A percentile compares a stretch with the other conserved stretches of the same genome.
phyloP scores from a whole-genome alignment of 768 basidiomycete species.

The Lepiota brunneoincarnata region DNA sequence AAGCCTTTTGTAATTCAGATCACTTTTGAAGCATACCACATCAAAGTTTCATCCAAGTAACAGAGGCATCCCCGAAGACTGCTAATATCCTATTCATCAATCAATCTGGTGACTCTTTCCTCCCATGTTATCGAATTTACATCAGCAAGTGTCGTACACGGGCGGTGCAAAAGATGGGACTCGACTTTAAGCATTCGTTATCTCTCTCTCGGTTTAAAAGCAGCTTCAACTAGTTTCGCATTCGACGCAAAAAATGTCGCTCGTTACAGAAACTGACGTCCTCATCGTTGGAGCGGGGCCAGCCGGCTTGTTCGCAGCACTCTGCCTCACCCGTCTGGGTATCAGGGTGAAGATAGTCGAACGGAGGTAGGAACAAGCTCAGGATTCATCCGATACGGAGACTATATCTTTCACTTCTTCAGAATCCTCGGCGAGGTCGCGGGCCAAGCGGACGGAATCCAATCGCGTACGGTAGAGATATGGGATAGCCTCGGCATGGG shows the following conservation, averaged over 20 bases:
- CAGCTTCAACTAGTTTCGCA: neutral
- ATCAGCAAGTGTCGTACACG: too few relatives aligned
- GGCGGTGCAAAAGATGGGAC: too few relatives aligned
- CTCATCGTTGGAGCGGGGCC: neutral
- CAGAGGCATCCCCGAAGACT: too few relatives aligned
- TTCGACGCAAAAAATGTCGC: neutral
- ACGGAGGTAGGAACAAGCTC: neutral
- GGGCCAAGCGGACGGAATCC: conserved; percentile 20
- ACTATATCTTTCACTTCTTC: neutral
- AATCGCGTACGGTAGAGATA: conserved; percentile 19
- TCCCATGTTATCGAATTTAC: too few relatives aligned
- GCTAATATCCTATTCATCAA: too few relatives aligned
- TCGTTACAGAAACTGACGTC: neutral
- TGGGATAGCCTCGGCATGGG: conserved; percentile 17
- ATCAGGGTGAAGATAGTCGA: neutral
- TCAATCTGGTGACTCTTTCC: too few relatives aligned
- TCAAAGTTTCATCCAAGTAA: too few relatives aligned
- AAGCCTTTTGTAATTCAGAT: too few relatives aligned
- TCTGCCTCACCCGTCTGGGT: neutral
- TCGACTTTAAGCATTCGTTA: too few relatives aligned
- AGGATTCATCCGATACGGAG: neutral
- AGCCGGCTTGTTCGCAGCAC: neutral
- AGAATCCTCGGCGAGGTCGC: neutral
- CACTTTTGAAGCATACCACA: too few relatives aligned
- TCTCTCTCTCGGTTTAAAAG: too few relatives aligned